A percentile compares a stretch with the other conserved stretches of the same genome.
phyloP scores from a whole-genome alignment of 495 filamentous ascomycete genomes.

The Xylaria bambusicola region DNA sequence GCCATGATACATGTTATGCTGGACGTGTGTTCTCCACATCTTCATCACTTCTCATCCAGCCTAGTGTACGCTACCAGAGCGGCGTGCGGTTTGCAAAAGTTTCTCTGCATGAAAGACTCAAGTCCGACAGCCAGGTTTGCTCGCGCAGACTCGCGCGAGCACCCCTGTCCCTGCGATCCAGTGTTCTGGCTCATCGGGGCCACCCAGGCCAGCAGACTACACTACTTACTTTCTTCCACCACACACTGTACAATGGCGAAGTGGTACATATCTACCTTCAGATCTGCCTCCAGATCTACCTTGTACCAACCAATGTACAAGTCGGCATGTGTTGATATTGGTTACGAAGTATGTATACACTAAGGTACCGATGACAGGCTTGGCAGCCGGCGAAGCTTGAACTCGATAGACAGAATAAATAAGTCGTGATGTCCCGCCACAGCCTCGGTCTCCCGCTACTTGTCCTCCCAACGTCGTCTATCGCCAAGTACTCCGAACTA shows the following conservation, averaged over 20 bases:
- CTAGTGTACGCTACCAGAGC: slow-evolving; percentile 4
- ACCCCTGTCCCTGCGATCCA: slow-evolving; percentile 15
- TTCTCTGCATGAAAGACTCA: slow-evolving; percentile 15
- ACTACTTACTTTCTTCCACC: no score
- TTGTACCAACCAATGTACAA: no score
- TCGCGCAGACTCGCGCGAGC: no score
- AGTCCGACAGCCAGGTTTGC: slow-evolving; percentile 14
- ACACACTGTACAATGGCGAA: no score
- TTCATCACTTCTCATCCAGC: background rate
- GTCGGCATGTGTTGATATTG: no score
- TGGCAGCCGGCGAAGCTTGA: no score
- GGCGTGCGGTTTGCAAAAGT: slow-evolving; percentile 6
- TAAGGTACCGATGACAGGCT: background rate
- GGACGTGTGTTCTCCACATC: no score
- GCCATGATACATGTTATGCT: no score
- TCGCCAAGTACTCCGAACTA: background rate
- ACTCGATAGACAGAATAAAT: slow-evolving; percentile 14
- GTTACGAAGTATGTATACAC: no score
- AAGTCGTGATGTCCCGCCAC: slow-evolving; percentile 4
- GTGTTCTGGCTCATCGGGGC: slow-evolving; percentile 9
- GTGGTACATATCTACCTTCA: no score
- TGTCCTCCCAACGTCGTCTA: slow-evolving; percentile 2
- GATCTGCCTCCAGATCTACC: no score
- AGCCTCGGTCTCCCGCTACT: background rate
- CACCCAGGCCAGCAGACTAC: slow-evolving; percentile 13